Percentiles rank a stretch among this genome's conserved stretches.
Conservation (phyloP, 2,329 filamentous ascomycete genomes). For the Gaeumannomyces sp. region DNA sequence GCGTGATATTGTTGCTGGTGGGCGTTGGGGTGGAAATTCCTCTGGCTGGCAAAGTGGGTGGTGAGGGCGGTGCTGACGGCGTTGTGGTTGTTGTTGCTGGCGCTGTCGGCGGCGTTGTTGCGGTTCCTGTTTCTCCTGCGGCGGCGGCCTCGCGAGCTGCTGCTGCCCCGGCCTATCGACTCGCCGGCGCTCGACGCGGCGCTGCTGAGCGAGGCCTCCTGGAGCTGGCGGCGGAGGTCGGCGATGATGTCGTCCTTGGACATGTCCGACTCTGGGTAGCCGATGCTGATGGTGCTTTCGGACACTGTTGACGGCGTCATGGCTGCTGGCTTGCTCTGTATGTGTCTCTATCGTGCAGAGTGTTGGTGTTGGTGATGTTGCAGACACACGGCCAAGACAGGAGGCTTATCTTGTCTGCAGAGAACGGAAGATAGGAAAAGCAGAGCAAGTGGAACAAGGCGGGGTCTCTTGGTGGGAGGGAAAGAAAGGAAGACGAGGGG, state of each 20-base stretch:
- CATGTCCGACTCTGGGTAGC: slow-evolving; percentile 4
- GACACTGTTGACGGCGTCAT: not conserved
- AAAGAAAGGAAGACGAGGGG: not conserved
- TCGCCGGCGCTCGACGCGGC: slow-evolving; percentile 12
- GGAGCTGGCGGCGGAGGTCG: slow-evolving; percentile 14
- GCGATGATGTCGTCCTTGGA: slow-evolving; percentile 16
- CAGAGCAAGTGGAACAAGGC: too few species aligned
- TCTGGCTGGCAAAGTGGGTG: not conserved
- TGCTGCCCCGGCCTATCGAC: slow-evolving; percentile 13
- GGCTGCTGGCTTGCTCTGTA: not conserved
- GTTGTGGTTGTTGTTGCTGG: slow-evolving; percentile 9
- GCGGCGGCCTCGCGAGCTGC: slow-evolving; percentile 12
- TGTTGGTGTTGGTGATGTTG: not conserved
- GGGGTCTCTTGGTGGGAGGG: too few species aligned
- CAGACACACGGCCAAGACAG: too few species aligned
- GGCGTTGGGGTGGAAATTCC: not conserved
- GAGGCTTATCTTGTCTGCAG: too few species aligned
- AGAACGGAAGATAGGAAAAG: not conserved
- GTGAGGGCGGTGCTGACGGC: slow-evolving; percentile 8
- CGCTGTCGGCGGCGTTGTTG: slow-evolving; percentile 1
- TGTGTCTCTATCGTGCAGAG: not conserved
- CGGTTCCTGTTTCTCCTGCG: slow-evolving; percentile 9
- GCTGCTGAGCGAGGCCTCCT: slow-evolving; percentile 5
- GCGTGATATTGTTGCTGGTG: slow-evolving; percentile 6
- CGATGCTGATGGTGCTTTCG: slow-evolving; percentile 3